Conservation (phyloP, 2,329 filamentous ascomycete genomes). For the Rhynchosporium graminicola region DNA sequence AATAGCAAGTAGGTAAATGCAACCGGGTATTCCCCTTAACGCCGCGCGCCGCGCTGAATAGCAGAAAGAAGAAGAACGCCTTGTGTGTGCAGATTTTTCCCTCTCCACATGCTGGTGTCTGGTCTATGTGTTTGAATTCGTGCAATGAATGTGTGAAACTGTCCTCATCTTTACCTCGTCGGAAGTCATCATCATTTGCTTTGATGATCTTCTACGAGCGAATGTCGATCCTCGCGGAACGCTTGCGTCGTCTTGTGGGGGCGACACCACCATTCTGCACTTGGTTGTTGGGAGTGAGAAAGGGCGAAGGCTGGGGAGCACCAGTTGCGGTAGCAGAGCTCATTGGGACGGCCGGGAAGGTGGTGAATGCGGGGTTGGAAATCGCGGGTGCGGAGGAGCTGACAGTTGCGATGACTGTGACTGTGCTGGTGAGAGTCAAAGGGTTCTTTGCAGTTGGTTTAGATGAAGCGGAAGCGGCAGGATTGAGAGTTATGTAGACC, state of each 20-base stretch:
- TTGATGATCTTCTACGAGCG: background rate
- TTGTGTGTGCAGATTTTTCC: background rate
- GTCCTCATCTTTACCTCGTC: background rate
- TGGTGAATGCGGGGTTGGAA: constrained; percentile 1
- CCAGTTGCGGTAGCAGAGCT: constrained; percentile 3
- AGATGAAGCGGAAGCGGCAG: background rate
- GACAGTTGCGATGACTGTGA: constrained; percentile 2
- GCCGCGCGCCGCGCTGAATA: constrained; percentile 10
- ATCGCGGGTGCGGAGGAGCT: background rate
- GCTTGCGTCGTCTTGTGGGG: constrained; percentile 2
- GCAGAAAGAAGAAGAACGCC: background rate
- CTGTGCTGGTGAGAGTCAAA: background rate
- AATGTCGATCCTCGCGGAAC: background rate
- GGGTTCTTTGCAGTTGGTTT: background rate
- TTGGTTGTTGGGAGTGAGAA: constrained; percentile 10
- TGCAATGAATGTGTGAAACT: background rate
- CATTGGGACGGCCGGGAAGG: background rate
- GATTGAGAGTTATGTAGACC: constrained; percentile 15
- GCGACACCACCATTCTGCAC: constrained; percentile 3
- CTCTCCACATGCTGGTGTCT: background rate
- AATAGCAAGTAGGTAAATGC: background rate
- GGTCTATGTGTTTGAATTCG: constrained; percentile 4
- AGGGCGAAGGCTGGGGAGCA: constrained; percentile 13
- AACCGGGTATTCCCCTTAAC: constrained; percentile 3
- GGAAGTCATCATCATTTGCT: background rate